Conservation (phyloP, 2,329 filamentous ascomycete genomes). For the Conoideocrella luteorostrata region DNA sequence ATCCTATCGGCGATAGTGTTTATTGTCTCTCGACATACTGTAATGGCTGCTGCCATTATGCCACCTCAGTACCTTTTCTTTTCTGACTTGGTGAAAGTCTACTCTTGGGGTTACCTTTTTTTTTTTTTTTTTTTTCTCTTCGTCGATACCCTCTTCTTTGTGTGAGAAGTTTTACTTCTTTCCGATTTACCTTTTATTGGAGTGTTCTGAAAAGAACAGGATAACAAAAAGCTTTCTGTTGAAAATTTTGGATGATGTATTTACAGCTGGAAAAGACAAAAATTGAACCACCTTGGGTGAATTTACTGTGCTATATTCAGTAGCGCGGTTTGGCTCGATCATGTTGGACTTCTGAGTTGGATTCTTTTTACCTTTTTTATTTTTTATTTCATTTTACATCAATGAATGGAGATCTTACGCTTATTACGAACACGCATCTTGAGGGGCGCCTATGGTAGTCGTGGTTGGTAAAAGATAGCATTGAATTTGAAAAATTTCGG, state of each 20-base stretch:
- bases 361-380: background rate
- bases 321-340: too few species aligned
- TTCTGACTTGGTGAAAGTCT: slow-evolving; percentile 4
- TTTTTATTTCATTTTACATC: slow-evolving; percentile 1
- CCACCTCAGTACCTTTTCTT: background rate
- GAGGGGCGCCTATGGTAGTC: slow-evolving; percentile 5
- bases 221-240: slow-evolving; percentile 6
- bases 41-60: background rate
- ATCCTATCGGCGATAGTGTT: slow-evolving; percentile 27
- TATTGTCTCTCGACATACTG: slow-evolving; percentile 20
- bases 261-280: background rate
- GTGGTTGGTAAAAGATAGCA: background rate
- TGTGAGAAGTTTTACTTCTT: slow-evolving; percentile 4
- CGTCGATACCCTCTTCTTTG: slow-evolving; percentile 17
- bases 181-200: background rate
- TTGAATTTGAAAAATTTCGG: background rate
- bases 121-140: slow-evolving; percentile 4
- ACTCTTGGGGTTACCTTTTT: background rate
- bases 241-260: slow-evolving; percentile 11
- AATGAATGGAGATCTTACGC: slow-evolving; percentile 5
- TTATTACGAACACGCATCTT: slow-evolving; percentile 7
- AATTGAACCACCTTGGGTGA: slow-evolving; percentile 1
- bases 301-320: background rate
- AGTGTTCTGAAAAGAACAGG: background rate
- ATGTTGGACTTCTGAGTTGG: too few species aligned